These are phyloP conservation scores for Lactarius sanguifluus DNA, from an alignment of 768 basidiomycete species.

Conservation along the genomic window DNA sequence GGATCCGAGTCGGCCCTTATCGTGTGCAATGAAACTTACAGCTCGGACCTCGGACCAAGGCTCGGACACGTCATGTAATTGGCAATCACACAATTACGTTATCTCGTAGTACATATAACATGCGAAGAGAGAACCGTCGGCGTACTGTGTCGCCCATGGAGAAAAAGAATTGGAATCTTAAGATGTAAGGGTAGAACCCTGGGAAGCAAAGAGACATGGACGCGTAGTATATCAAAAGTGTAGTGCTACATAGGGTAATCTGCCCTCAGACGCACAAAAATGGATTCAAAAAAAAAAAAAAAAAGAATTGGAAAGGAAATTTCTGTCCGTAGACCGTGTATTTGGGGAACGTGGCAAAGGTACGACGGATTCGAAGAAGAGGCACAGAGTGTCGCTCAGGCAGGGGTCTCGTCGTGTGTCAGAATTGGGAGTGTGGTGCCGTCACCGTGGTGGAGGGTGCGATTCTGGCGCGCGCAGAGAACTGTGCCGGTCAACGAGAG, in stretches of 20 bases:
- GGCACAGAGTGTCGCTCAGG: not conserved
- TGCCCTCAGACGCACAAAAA: too few relatives aligned
- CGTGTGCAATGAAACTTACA: not conserved
- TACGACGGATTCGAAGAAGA: not conserved
- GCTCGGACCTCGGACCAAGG: not conserved
- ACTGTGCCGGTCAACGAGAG: not conserved
- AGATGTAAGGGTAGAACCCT: too few relatives aligned
- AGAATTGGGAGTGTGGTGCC: not conserved
- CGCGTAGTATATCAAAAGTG: too few relatives aligned
- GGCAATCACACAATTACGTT: not conserved
- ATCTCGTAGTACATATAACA: not conserved
- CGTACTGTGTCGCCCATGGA: not conserved
- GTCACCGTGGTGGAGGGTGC: not conserved
- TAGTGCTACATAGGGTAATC: too few relatives aligned
- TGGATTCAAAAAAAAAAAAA: too few relatives aligned
- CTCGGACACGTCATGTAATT: not conserved
- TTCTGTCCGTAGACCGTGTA: too few relatives aligned
- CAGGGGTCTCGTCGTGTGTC: not conserved
- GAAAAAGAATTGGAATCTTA: not conserved
- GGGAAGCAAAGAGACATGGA: too few relatives aligned
- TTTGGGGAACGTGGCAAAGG: not conserved
- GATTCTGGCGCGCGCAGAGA: not conserved
- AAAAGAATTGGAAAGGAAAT: not conserved
- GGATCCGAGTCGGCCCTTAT: not conserved
- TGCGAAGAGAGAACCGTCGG: not conserved